These are phyloP conservation scores for Carallia brachiata DNA, from an alignment of 345 rosid species.

Conservation along the genomic window DNA sequence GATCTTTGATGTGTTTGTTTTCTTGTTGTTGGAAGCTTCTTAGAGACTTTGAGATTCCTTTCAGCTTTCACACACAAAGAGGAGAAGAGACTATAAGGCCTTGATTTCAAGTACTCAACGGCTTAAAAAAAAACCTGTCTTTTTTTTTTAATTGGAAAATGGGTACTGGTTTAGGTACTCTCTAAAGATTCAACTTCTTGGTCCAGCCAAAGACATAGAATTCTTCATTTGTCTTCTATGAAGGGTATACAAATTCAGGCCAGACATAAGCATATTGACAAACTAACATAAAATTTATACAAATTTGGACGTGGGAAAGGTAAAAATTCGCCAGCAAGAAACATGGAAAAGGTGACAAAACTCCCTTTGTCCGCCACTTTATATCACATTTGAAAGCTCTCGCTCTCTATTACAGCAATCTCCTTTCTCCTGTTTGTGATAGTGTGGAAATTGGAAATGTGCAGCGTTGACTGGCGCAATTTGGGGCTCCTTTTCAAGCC, in stretches of 20 bases:
- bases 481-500: background rate
- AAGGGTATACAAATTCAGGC: slow-evolving; percentile 6
- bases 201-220: slow-evolving; percentile 25
- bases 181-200: slow-evolving; percentile 34
- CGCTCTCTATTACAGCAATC: background rate
- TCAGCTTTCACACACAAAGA: background rate
- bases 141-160: slow-evolving; percentile 10
- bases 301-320: slow-evolving; percentile 18
- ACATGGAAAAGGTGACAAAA: slow-evolving; percentile 33
- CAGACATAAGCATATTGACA: slow-evolving; percentile 33
- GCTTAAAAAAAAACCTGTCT: background rate
- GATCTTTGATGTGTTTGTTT: slow-evolving; percentile 31
- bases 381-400: slow-evolving; percentile 24
- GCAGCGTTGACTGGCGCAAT: background rate
- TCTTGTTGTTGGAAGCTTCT: slow-evolving; percentile 46
- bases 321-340: slow-evolving; percentile 14
- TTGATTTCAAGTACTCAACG: slow-evolving; percentile 5
- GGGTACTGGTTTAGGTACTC: background rate
- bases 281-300: slow-evolving; percentile 2
- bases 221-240: slow-evolving; percentile 27
- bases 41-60: slow-evolving; percentile 29
- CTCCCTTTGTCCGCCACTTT: slow-evolving; percentile 35
- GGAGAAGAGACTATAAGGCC: slow-evolving; percentile 5
- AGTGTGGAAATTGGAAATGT: background rate
- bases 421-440: background rate